Evolutionary conservation across 345 rosid species (phyloP).

Genomic region (Triadica sebifera): DNA sequence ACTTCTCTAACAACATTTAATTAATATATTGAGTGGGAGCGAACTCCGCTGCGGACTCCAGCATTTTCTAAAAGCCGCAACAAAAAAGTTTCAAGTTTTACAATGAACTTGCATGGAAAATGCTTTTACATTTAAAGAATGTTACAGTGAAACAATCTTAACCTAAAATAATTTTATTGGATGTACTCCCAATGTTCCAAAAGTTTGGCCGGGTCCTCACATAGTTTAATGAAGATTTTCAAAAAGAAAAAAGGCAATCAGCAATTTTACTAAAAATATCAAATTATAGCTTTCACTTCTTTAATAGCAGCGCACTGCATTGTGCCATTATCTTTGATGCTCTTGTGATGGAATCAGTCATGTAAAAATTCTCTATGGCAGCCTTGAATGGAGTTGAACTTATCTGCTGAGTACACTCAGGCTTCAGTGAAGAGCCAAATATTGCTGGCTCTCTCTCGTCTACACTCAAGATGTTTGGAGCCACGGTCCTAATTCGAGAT

Average conservation of each 20-base stretch:
- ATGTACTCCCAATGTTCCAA: conserved; percentile 20
- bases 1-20: background rate
- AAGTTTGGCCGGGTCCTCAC: conserved; percentile 11
- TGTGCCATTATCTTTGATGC: conserved; percentile 99
- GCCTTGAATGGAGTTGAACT: conserved; percentile 53
- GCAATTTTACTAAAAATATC: conserved; percentile 28
- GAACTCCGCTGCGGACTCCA: background rate
- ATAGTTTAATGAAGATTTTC: conserved; percentile 18
- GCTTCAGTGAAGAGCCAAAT: conserved; percentile 63
- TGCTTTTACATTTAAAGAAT: conserved; percentile 27
- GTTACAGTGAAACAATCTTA: conserved; percentile 26
- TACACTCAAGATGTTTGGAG: conserved; percentile 71
- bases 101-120: conserved; percentile 6
- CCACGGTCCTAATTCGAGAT: conserved; percentile 71
- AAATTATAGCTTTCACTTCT: conserved; percentile 54
- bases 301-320: conserved; percentile 73
- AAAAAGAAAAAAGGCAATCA: conserved; percentile 14
- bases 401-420: conserved; percentile 42
- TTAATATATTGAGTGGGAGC: background rate
- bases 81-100: no score
- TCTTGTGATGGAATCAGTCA: conserved; percentile 92
- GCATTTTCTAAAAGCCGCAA: background rate
- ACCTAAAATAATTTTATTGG: conserved; percentile 32
- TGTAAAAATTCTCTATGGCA: conserved; percentile 77
- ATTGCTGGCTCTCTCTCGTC: conserved; percentile 82